phyloP scores from a whole-genome alignment of 805 yeast genomes.

The Saccharomycopsis javanensis region DNA sequence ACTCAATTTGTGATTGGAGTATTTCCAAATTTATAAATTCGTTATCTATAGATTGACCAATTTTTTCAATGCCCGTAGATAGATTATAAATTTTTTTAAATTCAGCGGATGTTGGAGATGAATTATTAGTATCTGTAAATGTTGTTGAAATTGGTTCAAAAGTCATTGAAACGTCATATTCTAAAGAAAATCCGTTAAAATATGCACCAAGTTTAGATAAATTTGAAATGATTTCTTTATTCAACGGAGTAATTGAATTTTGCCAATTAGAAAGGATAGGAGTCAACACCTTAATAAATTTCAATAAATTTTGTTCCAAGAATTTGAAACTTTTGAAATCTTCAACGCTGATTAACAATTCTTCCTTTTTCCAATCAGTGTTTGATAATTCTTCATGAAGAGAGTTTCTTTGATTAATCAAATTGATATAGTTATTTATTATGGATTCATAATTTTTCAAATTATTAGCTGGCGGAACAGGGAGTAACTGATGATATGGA shows the following conservation, averaged over 20 bases:
- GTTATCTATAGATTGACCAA: constrained; percentile 81
- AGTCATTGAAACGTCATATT: constrained; percentile 26
- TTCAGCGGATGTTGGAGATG: neutral
- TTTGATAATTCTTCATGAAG: constrained; percentile 9
- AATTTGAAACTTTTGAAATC: constrained; percentile 10
- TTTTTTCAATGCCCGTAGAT: constrained; percentile 60
- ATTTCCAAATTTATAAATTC: constrained; percentile 45
- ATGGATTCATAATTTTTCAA: constrained; percentile 13
- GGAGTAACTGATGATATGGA: constrained; percentile 18
- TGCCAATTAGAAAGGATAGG: constrained; percentile 18
- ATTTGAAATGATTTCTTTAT: constrained; percentile 50
- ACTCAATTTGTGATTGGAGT: constrained; percentile 28
- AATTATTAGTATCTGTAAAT: neutral
- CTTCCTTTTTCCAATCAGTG: constrained; percentile 5
- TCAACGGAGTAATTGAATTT: constrained; percentile 24
- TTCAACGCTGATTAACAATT: constrained; percentile 18
- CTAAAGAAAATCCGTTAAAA: constrained; percentile 51
- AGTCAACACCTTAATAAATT: constrained; percentile 1
- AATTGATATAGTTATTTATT: constrained; percentile 7
- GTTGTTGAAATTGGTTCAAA: constrained; percentile 13
- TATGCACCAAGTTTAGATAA: constrained; percentile 71
- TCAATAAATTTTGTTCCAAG: constrained; percentile 12
- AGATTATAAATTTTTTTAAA: constrained; percentile 40
- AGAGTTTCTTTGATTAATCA: constrained; percentile 9
- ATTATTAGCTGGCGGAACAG: constrained; percentile 10